These are phyloP conservation scores for Trichoderma afroharzianum DNA, from an alignment of 2,329 filamentous ascomycete species.

Conservation along the genomic window DNA sequence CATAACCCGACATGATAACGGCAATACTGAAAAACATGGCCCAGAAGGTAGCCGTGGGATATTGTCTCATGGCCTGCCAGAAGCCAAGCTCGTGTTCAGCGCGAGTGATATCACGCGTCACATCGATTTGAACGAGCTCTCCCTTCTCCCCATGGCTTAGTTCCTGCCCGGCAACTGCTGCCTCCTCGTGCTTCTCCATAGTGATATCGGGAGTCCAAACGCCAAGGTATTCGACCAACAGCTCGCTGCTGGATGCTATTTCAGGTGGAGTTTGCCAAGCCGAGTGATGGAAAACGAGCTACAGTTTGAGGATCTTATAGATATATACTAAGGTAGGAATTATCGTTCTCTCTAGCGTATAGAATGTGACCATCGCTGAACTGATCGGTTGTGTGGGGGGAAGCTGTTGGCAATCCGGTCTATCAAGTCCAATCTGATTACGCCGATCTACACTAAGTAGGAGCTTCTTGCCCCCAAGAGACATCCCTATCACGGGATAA, in stretches of 20 bases:
- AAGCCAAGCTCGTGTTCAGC: slow-evolving; percentile 27
- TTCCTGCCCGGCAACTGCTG: neutral
- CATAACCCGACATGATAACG: slow-evolving; percentile 32
- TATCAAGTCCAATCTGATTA: neutral
- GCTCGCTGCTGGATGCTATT: neutral
- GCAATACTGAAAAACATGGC: slow-evolving; percentile 29
- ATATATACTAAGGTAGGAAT: neutral
- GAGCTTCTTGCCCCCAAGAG: neutral
- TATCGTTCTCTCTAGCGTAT: neutral
- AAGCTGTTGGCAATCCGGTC: neutral
- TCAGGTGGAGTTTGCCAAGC: neutral
- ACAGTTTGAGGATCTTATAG: neutral
- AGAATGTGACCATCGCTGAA: neutral
- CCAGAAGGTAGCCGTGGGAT: slow-evolving; percentile 29
- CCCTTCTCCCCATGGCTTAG: neutral
- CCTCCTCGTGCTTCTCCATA: slow-evolving; percentile 5
- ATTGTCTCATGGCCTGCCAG: slow-evolving; percentile 38
- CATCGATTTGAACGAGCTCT: slow-evolving; percentile 19
- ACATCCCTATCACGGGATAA: neutral
- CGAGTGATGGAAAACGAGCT: neutral
- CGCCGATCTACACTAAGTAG: neutral
- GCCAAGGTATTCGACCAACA: neutral
- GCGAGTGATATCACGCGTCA: slow-evolving; percentile 24
- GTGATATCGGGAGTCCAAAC: neutral
- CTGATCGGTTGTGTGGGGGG: neutral